A percentile compares a stretch with the other conserved stretches of the same genome.
Conservation (phyloP, 495 filamentous ascomycete species). For the Bombardia bombarda region DNA sequence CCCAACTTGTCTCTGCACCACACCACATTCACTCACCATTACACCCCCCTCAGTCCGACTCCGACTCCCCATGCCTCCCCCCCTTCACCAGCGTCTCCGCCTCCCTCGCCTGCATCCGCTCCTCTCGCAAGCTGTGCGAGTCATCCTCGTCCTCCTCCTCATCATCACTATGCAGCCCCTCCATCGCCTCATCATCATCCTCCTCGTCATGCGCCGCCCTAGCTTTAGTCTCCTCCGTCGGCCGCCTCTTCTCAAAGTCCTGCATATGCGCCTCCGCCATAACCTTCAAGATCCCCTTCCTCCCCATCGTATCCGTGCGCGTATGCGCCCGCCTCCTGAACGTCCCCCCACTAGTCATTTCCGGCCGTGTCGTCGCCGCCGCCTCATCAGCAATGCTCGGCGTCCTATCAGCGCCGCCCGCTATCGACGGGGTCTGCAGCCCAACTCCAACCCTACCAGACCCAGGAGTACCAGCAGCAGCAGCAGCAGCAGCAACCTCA, state of each 20-base stretch:
- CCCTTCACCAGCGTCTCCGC: constrained; percentile 6
- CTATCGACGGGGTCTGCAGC: background rate
- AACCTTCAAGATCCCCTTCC: constrained; percentile 45
- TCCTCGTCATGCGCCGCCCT: too few species aligned
- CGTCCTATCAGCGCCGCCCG: background rate
- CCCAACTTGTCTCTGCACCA: too few species aligned
- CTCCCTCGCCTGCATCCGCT: constrained; percentile 19
- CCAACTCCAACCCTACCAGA: background rate
- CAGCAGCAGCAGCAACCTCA: background rate
- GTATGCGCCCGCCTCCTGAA: constrained; percentile 27
- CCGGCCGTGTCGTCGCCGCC: background rate
- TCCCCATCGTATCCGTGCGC: constrained; percentile 25
- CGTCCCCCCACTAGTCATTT: constrained; percentile 17
- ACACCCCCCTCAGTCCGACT: background rate
- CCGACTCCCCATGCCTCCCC: constrained; percentile 1
- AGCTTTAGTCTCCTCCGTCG: background rate
- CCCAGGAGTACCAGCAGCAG: background rate
- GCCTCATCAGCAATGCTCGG: too few species aligned
- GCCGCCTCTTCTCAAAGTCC: constrained; percentile 72
- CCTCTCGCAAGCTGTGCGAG: constrained; percentile 17
- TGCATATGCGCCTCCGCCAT: constrained; percentile 72
- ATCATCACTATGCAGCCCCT: constrained; percentile 9
- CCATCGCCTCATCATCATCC: constrained; percentile 6
- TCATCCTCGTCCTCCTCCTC: constrained; percentile 32
- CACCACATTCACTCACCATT: too few species aligned